Base-by-base conservation (phyloP, 441 rosid species). In the Corymbia calophylla region DNA sequence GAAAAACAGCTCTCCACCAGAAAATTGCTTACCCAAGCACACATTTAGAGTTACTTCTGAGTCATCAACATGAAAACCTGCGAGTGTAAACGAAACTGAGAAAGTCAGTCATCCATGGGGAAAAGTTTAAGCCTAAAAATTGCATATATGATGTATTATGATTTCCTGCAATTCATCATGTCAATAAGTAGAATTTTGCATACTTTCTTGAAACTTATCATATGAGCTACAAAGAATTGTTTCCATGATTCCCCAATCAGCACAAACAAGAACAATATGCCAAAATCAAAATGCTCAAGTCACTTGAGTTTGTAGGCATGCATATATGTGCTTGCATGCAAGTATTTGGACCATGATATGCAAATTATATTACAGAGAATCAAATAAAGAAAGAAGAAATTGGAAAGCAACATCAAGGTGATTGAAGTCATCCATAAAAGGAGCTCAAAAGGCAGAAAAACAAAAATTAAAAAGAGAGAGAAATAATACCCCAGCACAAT, bases 51-150 rank as follows among this genome's bases (percentile, higher is more conserved):
- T 94, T 88, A 96, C 92, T 92, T 96, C 98, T 4, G 98, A 93
- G 91, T 96, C 98, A 91, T 96, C 97, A 91, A 96, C 97, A 88
- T 95, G 98, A 89, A 96, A 95, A 91, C 96, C 98, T 96, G 90
- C 73, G 91, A 89, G 73, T 62, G 88, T 48, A 91, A 90, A 89
- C 68, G 82, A 66, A 32, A 53, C 89, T 15, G 54, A 49, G 88
- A 88, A 15, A 9, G 44, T 49, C 44, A 68, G 62, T 11, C 84
- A 77, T 84, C 86, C 31, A 54, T 19, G 60, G 13, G 55, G 23
- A 17, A 62, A 84, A 66, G 16, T 62, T 77, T 77, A 47, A 23
- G 84, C 51, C 51, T 77, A 25, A 47, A 39, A 77, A 77, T 77
- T 77, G 84, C n/a, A 11, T 39, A 39, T 12, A 77, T 39, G 51